Base-by-base conservation (phyloP, 371 early-diverging fungal species). In the Dichotomocladium elegans region DNA sequence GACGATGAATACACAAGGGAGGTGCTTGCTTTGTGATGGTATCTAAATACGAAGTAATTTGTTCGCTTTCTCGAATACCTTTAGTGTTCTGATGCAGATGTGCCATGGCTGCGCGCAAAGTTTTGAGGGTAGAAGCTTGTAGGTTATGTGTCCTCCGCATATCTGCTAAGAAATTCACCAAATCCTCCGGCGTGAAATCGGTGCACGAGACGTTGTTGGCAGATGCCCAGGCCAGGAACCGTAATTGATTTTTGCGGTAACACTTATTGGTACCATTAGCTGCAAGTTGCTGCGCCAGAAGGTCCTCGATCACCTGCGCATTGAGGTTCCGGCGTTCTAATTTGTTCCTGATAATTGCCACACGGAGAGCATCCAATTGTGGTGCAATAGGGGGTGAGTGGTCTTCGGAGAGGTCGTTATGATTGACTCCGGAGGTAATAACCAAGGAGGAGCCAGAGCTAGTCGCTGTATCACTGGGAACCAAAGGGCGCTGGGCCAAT, bases 401-500 rank as follows among this genome's bases (percentile, higher is more conserved):
- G 22, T 29, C 35, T 21, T 15, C 4, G 53, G 56, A 25, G 56
- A 50, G 2, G 55, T 55, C 14, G 30, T 30, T 0, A 42, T 50
- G 34, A 44, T 48, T 29, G 1, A 30, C 17, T 3, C 25, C 15
- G 21, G 56, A 0, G 26, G 34, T n/a, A 34, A 57, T 33, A 46
- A 25, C 30, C 50, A 2, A 17, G 53, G 47, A 6, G 22, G 28
- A 8, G 28, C 35, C 11, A 47, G 8, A 12, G 54, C 47, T 44
- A 61, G 14, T 2, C 17, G 24, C n/a, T 51, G 54, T 7, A 59
- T 4, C 14, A 52, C 14, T 0, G 60, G 60, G 30, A 61, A 62
- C 60, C 66, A 66, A 6, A 66, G 25, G 3, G 58, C 56, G 7
- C 33, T 55, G 3, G 37, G 22, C 42, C 41, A 55, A 29, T 24